Base-by-base conservation (phyloP, 2,329 filamentous ascomycete genomes). In the Colletotrichum viniferum region DNA sequence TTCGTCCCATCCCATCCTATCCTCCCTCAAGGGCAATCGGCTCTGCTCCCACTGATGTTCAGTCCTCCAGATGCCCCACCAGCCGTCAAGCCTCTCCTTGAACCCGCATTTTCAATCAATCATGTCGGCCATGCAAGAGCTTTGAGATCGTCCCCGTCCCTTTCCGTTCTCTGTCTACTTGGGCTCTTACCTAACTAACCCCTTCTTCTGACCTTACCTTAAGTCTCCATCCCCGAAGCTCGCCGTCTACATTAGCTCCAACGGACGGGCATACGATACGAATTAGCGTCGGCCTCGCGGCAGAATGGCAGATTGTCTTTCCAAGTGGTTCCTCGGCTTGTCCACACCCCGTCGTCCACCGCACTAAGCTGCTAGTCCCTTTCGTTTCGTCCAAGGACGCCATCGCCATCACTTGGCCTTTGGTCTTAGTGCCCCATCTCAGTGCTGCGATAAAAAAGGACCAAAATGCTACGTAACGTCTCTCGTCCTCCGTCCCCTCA, bases 291-390 rank as follows among this genome's bases (percentile, higher is more conserved):
- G 66, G 66, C 16, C 43, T 64, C 67, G 73, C 69, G 73, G 73
- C 63, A 75, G 56, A 73, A 75, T 67, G 62, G 69, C 32, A 75
- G 63, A 73, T 75, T 68, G 43, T 43, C 55, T 48, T 34, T 58
- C 56, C 34, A 48, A 56, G 55, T 58, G 55, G 55, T 28, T 16
- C 28, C 62, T 63, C 30, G 61, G 36, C 72, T 56, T 5, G 52
- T 71, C 55, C 58, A 18, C 24, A 55, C 28, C 21, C 32, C 68
- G 24, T 55, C 61, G n/a, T 28, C 24, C 61, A 73, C 60, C 12
- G 16, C 69, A 48, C 73, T 68, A 64, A 43, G 43, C 32, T 28
- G 18, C 18, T 56, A 66, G 56, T 24, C 18, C n/a, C n/a, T 26
- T 43, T 34, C 55, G 61, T 63, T 67, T 62, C 36, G 38, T 60